A percentile compares a stretch with the other conserved stretches of the same genome.
Evolutionary conservation across 306 rosid species (phyloP).

Genomic region (Morella rubra): DNA sequence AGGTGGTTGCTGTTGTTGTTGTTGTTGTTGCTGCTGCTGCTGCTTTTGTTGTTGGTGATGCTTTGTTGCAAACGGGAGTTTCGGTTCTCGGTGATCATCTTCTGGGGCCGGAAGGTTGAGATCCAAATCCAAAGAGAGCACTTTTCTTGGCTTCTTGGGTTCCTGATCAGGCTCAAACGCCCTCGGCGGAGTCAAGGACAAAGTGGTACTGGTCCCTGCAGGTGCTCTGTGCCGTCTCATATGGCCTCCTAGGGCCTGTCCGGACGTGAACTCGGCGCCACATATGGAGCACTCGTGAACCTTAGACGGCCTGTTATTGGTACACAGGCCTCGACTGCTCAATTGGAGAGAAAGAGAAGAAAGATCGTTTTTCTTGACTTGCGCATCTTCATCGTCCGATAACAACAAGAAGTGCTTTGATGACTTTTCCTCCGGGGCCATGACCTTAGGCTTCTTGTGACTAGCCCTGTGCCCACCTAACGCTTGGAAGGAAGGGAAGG

Average conservation of each 20-base stretch:
- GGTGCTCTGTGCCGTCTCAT: conserved; percentile 84
- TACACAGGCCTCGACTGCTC: conserved; percentile 41
- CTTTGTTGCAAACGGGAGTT: conserved; percentile 57
- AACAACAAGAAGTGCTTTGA: conserved; percentile 28
- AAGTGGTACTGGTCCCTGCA: conserved; percentile 27
- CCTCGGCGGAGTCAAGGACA: conserved; percentile 60
- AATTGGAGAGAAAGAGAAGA: conserved; percentile 45
- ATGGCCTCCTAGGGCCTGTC: conserved; percentile 91
- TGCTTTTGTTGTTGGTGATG: conserved; percentile 41
- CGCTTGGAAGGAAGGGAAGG: conserved; percentile 87
- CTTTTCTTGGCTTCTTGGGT: conserved; percentile 52
- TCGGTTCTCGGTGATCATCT: conserved; percentile 67
- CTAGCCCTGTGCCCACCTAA: conserved; percentile 88
- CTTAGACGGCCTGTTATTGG: conserved; percentile 43
- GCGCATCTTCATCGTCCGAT: conserved; percentile 50
- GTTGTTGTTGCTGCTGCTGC: conserved; percentile 15
- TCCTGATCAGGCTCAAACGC: conserved; percentile 42
- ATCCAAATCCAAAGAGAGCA: conserved; percentile 75
- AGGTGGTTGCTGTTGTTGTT: conserved; percentile 35
- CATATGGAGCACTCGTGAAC: conserved; percentile 84
- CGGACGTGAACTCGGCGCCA: conserved; percentile 82
- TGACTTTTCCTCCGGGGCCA: conserved; percentile 22
- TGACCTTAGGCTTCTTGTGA: conserved; percentile 74
- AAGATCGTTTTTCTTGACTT: conserved; percentile 6
- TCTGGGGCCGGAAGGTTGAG: conserved; percentile 98